These are phyloP conservation scores for Acanthochlamys bracteata DNA, from an alignment of 106 monocot genomes.

Conservation along the genomic window DNA sequence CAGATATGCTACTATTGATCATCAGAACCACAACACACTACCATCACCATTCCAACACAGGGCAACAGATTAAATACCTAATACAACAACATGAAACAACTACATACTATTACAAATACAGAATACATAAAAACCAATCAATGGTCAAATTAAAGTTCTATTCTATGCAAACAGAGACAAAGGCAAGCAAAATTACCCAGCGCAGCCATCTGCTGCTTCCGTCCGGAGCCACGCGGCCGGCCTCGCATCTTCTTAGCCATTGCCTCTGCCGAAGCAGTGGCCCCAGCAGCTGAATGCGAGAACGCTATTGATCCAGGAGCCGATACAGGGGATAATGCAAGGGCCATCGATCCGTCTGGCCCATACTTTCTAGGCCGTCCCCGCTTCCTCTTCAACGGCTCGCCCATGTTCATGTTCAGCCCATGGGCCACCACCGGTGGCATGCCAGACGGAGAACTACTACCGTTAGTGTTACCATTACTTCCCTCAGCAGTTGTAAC, in stretches of 20 bases:
- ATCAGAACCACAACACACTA: not conserved
- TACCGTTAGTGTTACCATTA: slow-evolving; percentile 14
- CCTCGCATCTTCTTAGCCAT: slow-evolving; percentile 52
- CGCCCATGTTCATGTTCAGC: slow-evolving; percentile 34
- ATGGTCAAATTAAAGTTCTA: too few species aligned
- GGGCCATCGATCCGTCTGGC: slow-evolving; percentile 68
- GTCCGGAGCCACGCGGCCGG: slow-evolving; percentile 58
- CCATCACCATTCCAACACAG: not conserved
- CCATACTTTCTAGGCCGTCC: slow-evolving; percentile 95
- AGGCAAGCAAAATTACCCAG: slow-evolving; percentile 32
- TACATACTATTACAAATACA: not conserved
- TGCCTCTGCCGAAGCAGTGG: slow-evolving; percentile 1
- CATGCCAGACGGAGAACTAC: not conserved
- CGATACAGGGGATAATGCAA: slow-evolving; percentile 23
- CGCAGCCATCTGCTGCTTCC: slow-evolving; percentile 70
- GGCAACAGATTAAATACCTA: not conserved
- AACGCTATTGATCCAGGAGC: slow-evolving; percentile 9
- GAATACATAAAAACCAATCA: not conserved
- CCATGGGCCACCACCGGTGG: slow-evolving; percentile 14
- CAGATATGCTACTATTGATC: slow-evolving; percentile 8
- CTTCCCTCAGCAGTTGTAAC: slow-evolving; percentile 9
- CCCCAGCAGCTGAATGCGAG: slow-evolving; percentile 16
- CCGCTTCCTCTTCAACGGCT: slow-evolving; percentile 65
- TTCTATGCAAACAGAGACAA: not conserved
- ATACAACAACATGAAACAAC: not conserved